Evolutionary conservation across 2,329 filamentous ascomycete species (phyloP).

Genomic region (Diatrype stigma): DNA sequence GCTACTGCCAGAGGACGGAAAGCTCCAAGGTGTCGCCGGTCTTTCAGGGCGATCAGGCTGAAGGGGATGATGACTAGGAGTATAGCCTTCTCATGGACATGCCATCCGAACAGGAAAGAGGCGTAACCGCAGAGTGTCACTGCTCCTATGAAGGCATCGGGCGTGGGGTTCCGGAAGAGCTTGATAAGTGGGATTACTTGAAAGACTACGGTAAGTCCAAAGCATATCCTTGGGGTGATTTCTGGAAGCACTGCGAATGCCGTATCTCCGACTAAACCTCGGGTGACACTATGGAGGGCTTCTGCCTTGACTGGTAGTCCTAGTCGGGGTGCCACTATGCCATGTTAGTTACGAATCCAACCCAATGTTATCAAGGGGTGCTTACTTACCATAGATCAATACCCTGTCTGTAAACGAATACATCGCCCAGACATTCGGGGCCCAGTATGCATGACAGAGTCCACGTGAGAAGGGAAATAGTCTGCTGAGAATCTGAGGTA

Average conservation of each 20-base stretch:
- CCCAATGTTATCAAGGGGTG: background rate
- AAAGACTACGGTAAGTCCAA: constrained; percentile 76
- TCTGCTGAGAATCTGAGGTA: constrained; percentile 76
- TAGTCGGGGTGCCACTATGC: constrained; percentile 72
- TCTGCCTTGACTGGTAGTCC: constrained; percentile 68
- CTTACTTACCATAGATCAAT: constrained; percentile 70
- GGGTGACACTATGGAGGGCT: constrained; percentile 83
- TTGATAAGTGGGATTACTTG: constrained; percentile 77
- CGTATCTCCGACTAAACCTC: constrained; percentile 89
- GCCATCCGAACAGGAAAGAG: constrained; percentile 97
- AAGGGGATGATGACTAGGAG: constrained; percentile 93
- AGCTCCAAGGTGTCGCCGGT: constrained; percentile 84
- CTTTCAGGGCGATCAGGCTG: constrained; percentile 83
- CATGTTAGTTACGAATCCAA: constrained; percentile 27
- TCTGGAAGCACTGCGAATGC: constrained; percentile 91
- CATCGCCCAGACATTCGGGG: constrained; percentile 93
- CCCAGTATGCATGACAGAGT: constrained; percentile 97
- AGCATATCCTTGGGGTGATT: constrained; percentile 75
- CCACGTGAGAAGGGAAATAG: constrained; percentile 93
- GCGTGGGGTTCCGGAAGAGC: constrained; percentile 74
- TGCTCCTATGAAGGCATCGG: constrained; percentile 85
- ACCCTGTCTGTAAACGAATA: constrained; percentile 88
- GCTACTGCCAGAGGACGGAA: constrained; percentile 90
- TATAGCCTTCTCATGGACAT: constrained; percentile 97
- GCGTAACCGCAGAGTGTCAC: constrained; percentile 92